Conservation (phyloP, 768 basidiomycete genomes). For the Crepidotus variabilis region DNA sequence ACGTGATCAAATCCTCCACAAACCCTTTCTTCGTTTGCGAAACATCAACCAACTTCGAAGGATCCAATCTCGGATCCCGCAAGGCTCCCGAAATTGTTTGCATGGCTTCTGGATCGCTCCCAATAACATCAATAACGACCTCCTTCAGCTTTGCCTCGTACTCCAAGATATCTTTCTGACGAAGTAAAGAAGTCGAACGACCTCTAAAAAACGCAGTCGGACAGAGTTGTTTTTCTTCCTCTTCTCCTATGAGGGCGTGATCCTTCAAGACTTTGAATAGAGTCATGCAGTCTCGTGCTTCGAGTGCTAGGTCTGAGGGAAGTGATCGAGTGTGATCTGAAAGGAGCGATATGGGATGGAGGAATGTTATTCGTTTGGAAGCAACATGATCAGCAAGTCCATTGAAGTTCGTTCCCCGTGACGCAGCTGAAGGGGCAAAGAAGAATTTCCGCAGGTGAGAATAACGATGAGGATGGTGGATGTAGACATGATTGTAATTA, state of each 20-base stretch:
- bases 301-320: slow-evolving; percentile 62
- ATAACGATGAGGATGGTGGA: slow-evolving; percentile 66
- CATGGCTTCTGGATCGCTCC: slow-evolving; percentile 29
- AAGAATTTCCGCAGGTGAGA: slow-evolving; percentile 70
- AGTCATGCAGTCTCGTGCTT: slow-evolving; percentile 51
- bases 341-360: slow-evolving; percentile 64
- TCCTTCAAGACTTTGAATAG: slow-evolving; percentile 44
- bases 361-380: slow-evolving; percentile 41
- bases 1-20: slow-evolving; percentile 40
- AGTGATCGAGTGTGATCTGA: slow-evolving; percentile 46
- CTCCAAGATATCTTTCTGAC: slow-evolving; percentile 55
- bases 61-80: slow-evolving; percentile 5
- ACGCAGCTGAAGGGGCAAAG: slow-evolving; percentile 32
- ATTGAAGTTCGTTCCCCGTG: slow-evolving; percentile 21
- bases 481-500: slow-evolving; percentile 54
- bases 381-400: slow-evolving; percentile 34
- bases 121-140: slow-evolving; percentile 33
- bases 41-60: slow-evolving; percentile 20
- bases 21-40: slow-evolving; percentile 30
- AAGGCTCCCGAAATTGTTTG: slow-evolving; percentile 28
- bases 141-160: slow-evolving; percentile 56
- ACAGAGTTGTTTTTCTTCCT: slow-evolving; percentile 29
- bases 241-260: slow-evolving; percentile 3
- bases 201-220: slow-evolving; percentile 43
- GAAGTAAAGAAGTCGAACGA: slow-evolving; percentile 30